These are phyloP conservation scores for Straminergon stramineum DNA, from an alignment of 225 moss, liverwort and hornwort species.

Conservation along the genomic window DNA sequence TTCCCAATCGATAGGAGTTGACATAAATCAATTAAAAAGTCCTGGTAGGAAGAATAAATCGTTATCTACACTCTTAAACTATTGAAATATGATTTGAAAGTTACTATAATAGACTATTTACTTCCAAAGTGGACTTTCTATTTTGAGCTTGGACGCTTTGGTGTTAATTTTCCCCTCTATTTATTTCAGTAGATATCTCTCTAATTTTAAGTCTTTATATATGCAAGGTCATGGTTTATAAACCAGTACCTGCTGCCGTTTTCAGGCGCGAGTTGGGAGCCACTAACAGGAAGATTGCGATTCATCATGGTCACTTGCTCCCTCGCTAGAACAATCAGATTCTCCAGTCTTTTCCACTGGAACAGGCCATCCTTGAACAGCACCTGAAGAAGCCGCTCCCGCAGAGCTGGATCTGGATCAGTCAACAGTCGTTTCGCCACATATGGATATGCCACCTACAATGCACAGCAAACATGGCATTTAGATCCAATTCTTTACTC, in stretches of 20 bases:
- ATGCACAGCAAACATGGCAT: not conserved
- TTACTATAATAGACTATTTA: not conserved
- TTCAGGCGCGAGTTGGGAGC: conserved; percentile 2
- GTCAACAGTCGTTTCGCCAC: conserved; percentile 99
- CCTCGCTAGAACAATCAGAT: conserved; percentile 82
- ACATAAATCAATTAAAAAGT: not conserved
- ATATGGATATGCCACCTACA: conserved; percentile 97
- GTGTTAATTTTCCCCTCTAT: not conserved
- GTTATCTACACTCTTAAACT: not conserved
- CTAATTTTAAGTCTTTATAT: no score
- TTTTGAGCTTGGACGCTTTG: not conserved
- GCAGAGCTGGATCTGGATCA: conserved; percentile 92
- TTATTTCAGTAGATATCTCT: not conserved
- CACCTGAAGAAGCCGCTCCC: conserved; percentile 93
- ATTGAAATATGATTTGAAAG: not conserved
- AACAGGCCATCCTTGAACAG: conserved; percentile 93
- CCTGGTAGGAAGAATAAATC: not conserved
- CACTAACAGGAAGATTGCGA: conserved; percentile 57
- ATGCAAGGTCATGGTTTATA: not conserved
- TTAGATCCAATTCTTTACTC: not conserved
- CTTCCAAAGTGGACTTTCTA: not conserved
- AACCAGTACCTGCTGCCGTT: conserved; percentile 29
- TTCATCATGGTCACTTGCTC: conserved; percentile 94
- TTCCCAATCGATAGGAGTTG: not conserved
- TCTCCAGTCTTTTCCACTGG: conserved; percentile 95